Base-by-base conservation (phyloP, 495 filamentous ascomycete genomes). In the Lophiotrema nucula region DNA sequence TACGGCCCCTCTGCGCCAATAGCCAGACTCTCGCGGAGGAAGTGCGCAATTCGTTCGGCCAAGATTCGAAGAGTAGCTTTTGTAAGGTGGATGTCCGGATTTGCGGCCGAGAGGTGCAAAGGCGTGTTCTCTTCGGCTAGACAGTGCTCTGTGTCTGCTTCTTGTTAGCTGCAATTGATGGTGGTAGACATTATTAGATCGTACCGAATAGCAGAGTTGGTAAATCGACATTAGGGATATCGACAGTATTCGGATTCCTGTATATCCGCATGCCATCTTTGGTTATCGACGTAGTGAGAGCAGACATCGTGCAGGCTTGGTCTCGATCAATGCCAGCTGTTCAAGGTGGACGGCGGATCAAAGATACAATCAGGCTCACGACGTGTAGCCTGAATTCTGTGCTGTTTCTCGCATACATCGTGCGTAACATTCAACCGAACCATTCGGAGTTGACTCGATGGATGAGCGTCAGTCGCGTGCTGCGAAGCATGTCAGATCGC, bases 1-100 rank as follows among this genome's bases (percentile, higher is more conserved):
- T 73, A 70, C 0, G 73, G 70, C 5, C 79, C 78, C 22, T 70
- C 42, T 18, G 62, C 33, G n/a, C 79, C 79, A 48, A 82, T 68
- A 41, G 73, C 76, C 46, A 76, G 81, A 21, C 66, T 62, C 39
- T 74, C 39, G 41, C 79, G 75, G 10, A 82, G 70, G 35, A 72
- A 70, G 66, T 78, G 66, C 5, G 81, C 78, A 24, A 74, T 65
- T 15, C 71, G 70, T 42, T 77, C 69, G 45, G 75, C 71, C 6
- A 77, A 66, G 8, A 66, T 50, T 10, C 77, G 75, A 15, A 74
- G 69, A 31, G 72, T 70, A 5, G 70, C 61, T 65, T 81, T 83
- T 54, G 76, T 81, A 42, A 82, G 65, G 15, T 53, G 51, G 33
- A 77, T 71, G 37, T 67, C 66, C 2, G 77, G 77, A 53, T 81